Evolutionary conservation across 495 filamentous ascomycete species (phyloP), one percentile per base, ranked within the genome.

Genomic region (Evernia prunastri): DNA sequence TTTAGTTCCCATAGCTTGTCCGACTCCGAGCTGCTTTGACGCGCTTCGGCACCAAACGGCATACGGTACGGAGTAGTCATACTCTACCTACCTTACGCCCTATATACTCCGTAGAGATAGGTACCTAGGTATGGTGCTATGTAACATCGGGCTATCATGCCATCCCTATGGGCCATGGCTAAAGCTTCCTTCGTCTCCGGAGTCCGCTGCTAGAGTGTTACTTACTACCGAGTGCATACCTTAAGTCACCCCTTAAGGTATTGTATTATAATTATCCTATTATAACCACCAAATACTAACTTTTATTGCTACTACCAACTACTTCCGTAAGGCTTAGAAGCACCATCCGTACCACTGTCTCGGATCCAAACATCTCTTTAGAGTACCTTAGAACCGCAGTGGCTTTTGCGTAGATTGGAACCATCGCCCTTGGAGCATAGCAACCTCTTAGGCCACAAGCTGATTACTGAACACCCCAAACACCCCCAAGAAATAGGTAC

Each of bases 121-220:
- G n/a, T n/a, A n/a, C n/a, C n/a, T n/a, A n/a, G n/a, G n/a, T n/a
- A n/a, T n/a, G n/a, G n/a, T n/a, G n/a, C n/a, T n/a, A n/a, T n/a
- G n/a, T n/a, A n/a, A n/a, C n/a, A n/a, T n/a, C n/a, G n/a, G n/a
- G n/a, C n/a, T n/a, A n/a, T n/a, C n/a, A n/a, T n/a, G n/a, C n/a
- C n/a, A n/a, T n/a, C n/a, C n/a, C n/a, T n/a, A n/a, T n/a, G n/a
- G n/a, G n/a, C 9, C 10, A 51, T 51, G 47, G 47, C 25, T 51
- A 51, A 51, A 51, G 47, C 47, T 51, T 51, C 47, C 47, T 29
- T 51, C 47, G 47, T 23, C n/a, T n/a, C n/a, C n/a, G n/a, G n/a
- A n/a, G n/a, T 49, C 45, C 45, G 45, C 45, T 49, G 45, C 45
- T 27, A 25, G 11, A 49, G n/a, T n/a, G n/a, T n/a, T n/a, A n/a